Evolutionary conservation across 1,284 basidiomycete species (phyloP), one percentile per base, ranked within the genome.

Genomic region (Austropuccinia psidii): DNA sequence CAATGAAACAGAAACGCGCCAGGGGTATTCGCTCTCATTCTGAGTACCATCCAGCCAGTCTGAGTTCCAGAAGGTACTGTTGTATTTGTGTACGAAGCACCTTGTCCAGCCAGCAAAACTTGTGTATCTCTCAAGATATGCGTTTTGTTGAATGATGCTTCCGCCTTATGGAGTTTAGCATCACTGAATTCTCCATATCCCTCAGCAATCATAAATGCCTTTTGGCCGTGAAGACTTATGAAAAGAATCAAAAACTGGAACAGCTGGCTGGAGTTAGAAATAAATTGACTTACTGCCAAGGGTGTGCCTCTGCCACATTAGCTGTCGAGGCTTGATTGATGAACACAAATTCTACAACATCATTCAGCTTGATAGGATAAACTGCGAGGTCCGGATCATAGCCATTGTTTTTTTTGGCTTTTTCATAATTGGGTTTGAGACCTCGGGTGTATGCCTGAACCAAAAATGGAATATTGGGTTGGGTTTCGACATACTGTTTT

Each of bases 1-100:
- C 69, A 72, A 54, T 72, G 69, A n/a, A 72, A 33, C 21, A 72
- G 45, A 50, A 72, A 72, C 29, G 69, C 69, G 3, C 69, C 69
- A 2, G 69, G 47, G 31, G 57, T 72, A 49, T 52, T 24, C 15
- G 69, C 58, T 33, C 37, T 43, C 47, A 72, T 50, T 47, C 69
- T 31, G 35, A 72, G n/a, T 19, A 72, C 69, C 57, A 72, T 47
- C 69, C 69, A 72, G 29, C 69, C 69, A 19, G 58, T 52, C 33
- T 39, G 43, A 15, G 58, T 62, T 27, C 57, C 69, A 33, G 41
- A 24, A 13, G 69, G 47, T 5, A 72, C 69, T 2, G 43, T 72
- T 2, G 57, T 62, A 41, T 54, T 39, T 15, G 45, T n/a, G 35
- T 72, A 72, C 21, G 55, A 45, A 24, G 57, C 57, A 17, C 69